Evolutionary conservation across 352 stramenopile species (phyloP), one percentile per base, ranked within the genome.

Genomic region (Phytophthora brassicae): DNA sequence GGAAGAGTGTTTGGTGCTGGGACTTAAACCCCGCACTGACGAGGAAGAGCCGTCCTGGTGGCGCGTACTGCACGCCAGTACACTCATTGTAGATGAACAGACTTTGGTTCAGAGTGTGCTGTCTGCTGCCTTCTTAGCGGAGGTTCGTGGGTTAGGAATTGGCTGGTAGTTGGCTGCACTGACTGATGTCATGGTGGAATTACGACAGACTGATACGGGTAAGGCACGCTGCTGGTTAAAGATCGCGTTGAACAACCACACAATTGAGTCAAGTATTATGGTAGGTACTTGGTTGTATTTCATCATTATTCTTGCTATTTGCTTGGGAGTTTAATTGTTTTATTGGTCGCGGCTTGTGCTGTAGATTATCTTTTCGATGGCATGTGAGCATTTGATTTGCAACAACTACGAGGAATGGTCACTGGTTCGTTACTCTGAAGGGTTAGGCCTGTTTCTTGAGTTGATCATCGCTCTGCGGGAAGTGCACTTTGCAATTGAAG

Each of bases 381-480:
- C 75, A 1, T 92, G 83, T 29, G 85, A 92, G 50, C 68, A 88
- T 58, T 67, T 94, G 42, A 82, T 92, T 26, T 75, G 72, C 19
- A 70, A 81, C 12, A 92, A 75, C 45, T 94, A 92, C 53, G 83
- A 94, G 20, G 81, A 94, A n/a, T 88, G 78, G 77, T 79, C 86
- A n/a, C 60, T 94, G 1, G 74, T 92, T 65, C 81, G 86, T 4
- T 92, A 79, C 53, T 78, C 68, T 3, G 84, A 94, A 72, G 81
- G 80, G 13, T 63, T 89, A 36, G 78, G 82, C 2, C 29, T 92
- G 13, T 89, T 94, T 60, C 49, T 91, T 9, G 84, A 94, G 54
- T 78, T 94, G 51, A 63, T 92, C 36, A 88, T 86, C 29, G 83
- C 89, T 24, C 73, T 88, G 44, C 78, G 77, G 16, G 79, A 87